Evolutionary conservation across 768 basidiomycete genomes (phyloP), one percentile per base, ranked within the genome.

Genomic region (Phanerochaete carnosa): DNA sequence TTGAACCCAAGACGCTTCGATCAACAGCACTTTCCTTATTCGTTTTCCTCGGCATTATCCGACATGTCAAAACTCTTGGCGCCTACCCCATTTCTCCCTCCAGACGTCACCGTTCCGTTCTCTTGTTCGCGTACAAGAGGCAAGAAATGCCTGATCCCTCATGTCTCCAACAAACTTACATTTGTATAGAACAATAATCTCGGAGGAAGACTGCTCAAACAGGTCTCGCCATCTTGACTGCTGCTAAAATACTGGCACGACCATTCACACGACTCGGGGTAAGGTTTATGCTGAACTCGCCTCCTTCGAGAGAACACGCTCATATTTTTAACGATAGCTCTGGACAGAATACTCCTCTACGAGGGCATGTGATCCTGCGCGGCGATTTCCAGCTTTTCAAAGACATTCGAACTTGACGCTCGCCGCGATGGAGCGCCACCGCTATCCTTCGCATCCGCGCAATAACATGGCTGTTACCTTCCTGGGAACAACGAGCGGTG

Each of bases 401-500:
- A 43, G 39, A 43, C 11, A 19, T 19, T 4, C 39, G 39, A 35
- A 13, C 33, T 35, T 13, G 33, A 6, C 7, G 33, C 13, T 35
- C 6, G 33, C 33, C 6, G 33, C 6, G 7, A 43, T 43, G 39
- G 39, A 43, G 39, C 19, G 19, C 19, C 16, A 7, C 19, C 16
- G 4, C 8, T 19, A 4, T 19, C 39, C 39, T 7, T 39, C 54
- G 16, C 43, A 55, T 28, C 54, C 54, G 8, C 54, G 56, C 9
- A 67, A 69, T 49, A 66, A 78, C 57, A 82, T 90, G 74, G 73
- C 74, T 19, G 76, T 91, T 45, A 87, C 84, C 26, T 93, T 94
- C 68, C 75, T 93, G 9, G 91, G 91, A 15, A 92, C 89, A 1
- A 87, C 81, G 45, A 85, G 85, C 29, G 91, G 91, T 7, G 88